A percentile compares a stretch with the other conserved stretches of the same genome.
These are phyloP conservation scores for Setaria viridis DNA, from an alignment of 202 grass and related monocot genomes.

Conservation along the genomic window DNA sequence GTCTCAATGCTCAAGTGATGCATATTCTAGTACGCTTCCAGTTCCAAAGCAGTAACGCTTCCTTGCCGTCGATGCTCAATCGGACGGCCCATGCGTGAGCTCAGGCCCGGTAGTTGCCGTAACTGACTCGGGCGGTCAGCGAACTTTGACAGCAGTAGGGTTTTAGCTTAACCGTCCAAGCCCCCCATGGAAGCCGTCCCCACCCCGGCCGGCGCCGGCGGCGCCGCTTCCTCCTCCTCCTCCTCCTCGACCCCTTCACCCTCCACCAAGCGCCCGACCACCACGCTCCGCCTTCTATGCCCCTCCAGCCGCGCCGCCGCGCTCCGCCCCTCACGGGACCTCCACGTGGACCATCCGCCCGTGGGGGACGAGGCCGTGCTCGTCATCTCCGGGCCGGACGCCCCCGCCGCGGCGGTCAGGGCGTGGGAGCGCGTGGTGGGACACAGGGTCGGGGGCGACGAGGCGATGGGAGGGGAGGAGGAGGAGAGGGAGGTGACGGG, in stretches of 20 bases:
- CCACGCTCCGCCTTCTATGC: constrained; percentile 64
- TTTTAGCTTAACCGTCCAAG: constrained; percentile 52
- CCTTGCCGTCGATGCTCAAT: constrained; percentile 1
- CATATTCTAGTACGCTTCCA: background rate
- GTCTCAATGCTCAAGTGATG: background rate
- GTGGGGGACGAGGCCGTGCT: constrained; percentile 60
- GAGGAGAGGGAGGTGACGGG: constrained; percentile 58
- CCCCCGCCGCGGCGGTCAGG: constrained; percentile 52
- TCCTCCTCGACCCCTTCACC: constrained; percentile 34
- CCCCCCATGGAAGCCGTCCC: constrained; percentile 54
- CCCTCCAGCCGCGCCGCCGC: constrained; percentile 43
- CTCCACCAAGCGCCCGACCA: constrained; percentile 39
- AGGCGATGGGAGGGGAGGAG: constrained; percentile 43
- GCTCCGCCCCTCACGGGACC: constrained; percentile 47
- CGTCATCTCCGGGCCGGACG: constrained; percentile 49
- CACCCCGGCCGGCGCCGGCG: constrained; percentile 19
- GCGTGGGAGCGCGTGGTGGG: constrained; percentile 56
- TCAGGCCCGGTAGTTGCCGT: background rate
- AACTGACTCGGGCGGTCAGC: background rate
- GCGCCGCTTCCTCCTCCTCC: constrained; percentile 7
- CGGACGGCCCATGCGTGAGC: background rate
- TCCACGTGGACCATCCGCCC: constrained; percentile 54
- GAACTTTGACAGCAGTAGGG: constrained; percentile 36
- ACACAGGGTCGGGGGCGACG: constrained; percentile 27
- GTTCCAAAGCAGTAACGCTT: background rate